Conservation (phyloP, 257 asterid species). For the Jacaranda mimosifolia region DNA sequence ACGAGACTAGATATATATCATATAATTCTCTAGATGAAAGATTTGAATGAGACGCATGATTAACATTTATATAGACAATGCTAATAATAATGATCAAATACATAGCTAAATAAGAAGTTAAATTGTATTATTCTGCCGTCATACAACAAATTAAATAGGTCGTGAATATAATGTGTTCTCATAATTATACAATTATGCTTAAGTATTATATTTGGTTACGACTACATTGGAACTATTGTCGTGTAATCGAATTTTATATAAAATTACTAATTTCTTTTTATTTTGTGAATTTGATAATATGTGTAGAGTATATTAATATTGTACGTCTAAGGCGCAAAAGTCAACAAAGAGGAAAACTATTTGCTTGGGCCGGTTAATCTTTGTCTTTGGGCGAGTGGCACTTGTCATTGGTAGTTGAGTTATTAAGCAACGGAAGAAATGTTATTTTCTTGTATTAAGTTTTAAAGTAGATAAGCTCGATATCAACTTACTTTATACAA, state of each 20-base stretch:
- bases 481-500: not conserved
- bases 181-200: too few relatives aligned
- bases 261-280: not conserved
- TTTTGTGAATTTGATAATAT: not conserved
- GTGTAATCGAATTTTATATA: not conserved
- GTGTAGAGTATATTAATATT: not conserved
- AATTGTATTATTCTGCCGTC: too few relatives aligned
- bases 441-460: not conserved
- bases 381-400: not conserved
- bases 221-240: too few relatives aligned
- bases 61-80: too few relatives aligned
- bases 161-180: too few relatives aligned
- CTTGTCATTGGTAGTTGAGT: slow-evolving; percentile 19
- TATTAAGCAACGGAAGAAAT: slow-evolving; percentile 4
- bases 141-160: too few relatives aligned
- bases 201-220: too few relatives aligned
- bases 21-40: too few relatives aligned
- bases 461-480: slow-evolving; percentile 16
- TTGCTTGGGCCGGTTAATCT: not conserved
- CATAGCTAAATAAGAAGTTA: too few relatives aligned
- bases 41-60: too few relatives aligned
- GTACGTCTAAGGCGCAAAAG: not conserved
- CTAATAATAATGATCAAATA: too few relatives aligned
- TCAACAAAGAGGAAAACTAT: not conserved
- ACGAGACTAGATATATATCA: too few relatives aligned